Evolutionary conservation across 192 early-diverging fungal species (phyloP), one percentile per base, ranked within the genome.

Genomic region (Coemansia sp.): DNA sequence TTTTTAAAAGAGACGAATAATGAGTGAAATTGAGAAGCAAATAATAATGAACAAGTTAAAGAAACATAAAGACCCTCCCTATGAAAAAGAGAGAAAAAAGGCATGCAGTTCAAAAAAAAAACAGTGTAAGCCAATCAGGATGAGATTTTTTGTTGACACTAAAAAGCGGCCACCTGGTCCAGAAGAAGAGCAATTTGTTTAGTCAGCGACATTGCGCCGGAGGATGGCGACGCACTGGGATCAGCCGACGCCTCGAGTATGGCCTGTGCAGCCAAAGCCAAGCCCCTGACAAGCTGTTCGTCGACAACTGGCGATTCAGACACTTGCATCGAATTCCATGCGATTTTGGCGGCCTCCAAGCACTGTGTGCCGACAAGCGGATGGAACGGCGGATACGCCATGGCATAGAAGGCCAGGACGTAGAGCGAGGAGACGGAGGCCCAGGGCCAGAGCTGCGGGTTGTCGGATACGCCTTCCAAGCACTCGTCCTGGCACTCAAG

Each of bases 401-500:
- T 2, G 2, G 56, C 43, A 33, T 81, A 75, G 41, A 75, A 81
- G 2, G 74, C 79, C 53, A 81, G 48, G 0, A 81, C 74, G 32
- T 76, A 66, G 52, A 65, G 57, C 11, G 79, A 52, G 17, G 79
- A 43, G 10, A 69, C 65, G 32, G 53, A 64, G 0, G 74, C 73
- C 70, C 73, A 73, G 6, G 34, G 29, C 33, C 49, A 32, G 32
- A 36, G 59, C 2, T 55, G 20, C 19, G 34, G 32, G 9, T 58
- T 65, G 1, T 52, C 38, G 0, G 61, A n/a, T 22, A 65, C 53
- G 1, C 62, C 57, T 11, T 63, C 73, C 50, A 72, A 43, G 10
- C 70, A 81, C 43, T 75, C 79, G 65, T 81, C 79, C 62, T 75
- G 79, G 64, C 74, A 70, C 61, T 75, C 73, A 17, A 65, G 73